These are phyloP conservation scores for Linnemannia schmuckeri DNA, from an alignment of 192 early-diverging fungal species.

Conservation along the genomic window DNA sequence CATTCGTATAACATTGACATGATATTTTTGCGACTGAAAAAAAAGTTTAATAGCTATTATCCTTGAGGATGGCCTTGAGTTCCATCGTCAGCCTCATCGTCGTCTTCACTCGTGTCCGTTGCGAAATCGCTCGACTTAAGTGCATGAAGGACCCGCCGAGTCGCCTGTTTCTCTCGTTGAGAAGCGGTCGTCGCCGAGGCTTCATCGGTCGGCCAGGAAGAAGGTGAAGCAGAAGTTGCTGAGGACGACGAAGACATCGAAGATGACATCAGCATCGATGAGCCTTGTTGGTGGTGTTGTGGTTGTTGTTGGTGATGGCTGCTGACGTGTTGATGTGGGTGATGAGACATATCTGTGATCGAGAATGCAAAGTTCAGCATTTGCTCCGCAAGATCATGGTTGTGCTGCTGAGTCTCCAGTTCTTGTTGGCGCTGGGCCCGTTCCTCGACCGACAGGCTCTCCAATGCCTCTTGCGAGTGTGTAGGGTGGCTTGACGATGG, in stretches of 20 bases:
- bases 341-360: constrained; percentile 23
- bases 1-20: too few species aligned
- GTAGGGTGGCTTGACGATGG: too few species aligned
- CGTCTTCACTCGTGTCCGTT: constrained; percentile 2
- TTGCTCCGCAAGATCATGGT: constrained; percentile 46
- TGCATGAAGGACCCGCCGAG: constrained; percentile 28
- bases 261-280: background rate
- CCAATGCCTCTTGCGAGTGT: background rate
- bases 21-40: background rate
- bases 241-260: constrained; percentile 7
- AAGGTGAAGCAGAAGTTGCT: background rate
- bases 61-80: background rate
- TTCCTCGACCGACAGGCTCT: constrained; percentile 18
- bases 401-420: constrained; percentile 36
- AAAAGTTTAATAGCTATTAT: background rate
- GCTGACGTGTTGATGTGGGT: background rate
- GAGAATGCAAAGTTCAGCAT: constrained; percentile 50
- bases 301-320: background rate
- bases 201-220: constrained; percentile 1
- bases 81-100: background rate
- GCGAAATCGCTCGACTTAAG: constrained; percentile 28
- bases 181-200: background rate
- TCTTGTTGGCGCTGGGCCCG: constrained; percentile 30
- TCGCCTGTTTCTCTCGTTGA: constrained; percentile 33
- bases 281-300: background rate